These are phyloP conservation scores for Helianthus tuberosus DNA, from an alignment of 129 eudicot species.

Conservation along the genomic window DNA sequence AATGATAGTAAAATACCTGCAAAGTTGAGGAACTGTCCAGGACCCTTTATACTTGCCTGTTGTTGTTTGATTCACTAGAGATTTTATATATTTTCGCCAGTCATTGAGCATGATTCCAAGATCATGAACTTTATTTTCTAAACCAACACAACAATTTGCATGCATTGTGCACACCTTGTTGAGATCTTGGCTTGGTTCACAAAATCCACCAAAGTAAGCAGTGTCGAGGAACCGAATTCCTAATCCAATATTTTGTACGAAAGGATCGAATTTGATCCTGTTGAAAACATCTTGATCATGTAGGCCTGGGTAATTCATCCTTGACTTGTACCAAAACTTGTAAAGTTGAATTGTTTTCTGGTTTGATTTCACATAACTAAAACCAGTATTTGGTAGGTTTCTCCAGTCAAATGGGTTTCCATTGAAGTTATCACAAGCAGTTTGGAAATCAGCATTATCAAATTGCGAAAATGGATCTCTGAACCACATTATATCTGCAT, in stretches of 20 bases:
- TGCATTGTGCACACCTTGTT: constrained; percentile 32
- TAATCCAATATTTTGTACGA: background rate
- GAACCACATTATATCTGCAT: constrained; percentile 32
- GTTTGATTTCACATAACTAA: constrained; percentile 25
- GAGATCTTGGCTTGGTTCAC: constrained; percentile 18
- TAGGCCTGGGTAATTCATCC: constrained; percentile 16
- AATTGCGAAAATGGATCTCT: constrained; percentile 24
- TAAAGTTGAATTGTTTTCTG: constrained; percentile 19
- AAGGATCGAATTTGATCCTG: constrained; percentile 12
- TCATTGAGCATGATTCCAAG: constrained; percentile 15
- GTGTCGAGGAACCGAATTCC: constrained; percentile 20
- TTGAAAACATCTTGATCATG: constrained; percentile 27
- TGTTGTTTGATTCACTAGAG: background rate
- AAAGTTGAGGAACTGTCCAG: constrained; percentile 25
- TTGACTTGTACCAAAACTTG: constrained; percentile 30
- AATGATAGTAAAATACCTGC: constrained; percentile 15
- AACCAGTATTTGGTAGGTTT: constrained; percentile 23
- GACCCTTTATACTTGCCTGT: background rate
- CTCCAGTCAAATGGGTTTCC: constrained; percentile 17
- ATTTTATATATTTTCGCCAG: constrained; percentile 21
- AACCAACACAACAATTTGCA: constrained; percentile 32
- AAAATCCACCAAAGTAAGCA: constrained; percentile 27
- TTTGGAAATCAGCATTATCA: constrained; percentile 19
- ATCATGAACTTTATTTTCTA: constrained; percentile 30
- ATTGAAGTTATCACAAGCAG: constrained; percentile 13